Conservation (phyloP, 345 rosid genomes). For the Salix koriyanagi region DNA sequence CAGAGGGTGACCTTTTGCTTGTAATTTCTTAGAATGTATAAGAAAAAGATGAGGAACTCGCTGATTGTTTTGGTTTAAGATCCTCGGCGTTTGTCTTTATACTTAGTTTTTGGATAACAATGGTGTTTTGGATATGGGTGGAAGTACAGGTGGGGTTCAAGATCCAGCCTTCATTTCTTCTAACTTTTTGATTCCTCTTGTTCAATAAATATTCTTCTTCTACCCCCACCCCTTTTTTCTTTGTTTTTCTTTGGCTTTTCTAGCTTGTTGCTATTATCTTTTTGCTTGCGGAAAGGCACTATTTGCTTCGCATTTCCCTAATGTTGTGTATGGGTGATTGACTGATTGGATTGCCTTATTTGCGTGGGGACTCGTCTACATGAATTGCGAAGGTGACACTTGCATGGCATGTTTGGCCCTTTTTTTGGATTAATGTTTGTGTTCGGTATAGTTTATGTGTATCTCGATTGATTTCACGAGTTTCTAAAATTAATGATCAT, state of each 20-base stretch:
- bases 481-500: fast-evolving
- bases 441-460: too few species aligned
- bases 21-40: not conserved
- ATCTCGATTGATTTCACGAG: fast-evolving
- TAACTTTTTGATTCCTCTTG: not conserved
- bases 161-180: not conserved
- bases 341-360: not conserved
- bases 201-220: too few species aligned
- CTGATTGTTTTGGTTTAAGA: not conserved
- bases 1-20: not conserved
- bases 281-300: not conserved
- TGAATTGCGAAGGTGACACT: not conserved
- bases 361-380: not conserved
- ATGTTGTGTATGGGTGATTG: too few species aligned
- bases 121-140: not conserved
- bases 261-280: not conserved
- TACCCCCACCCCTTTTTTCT: too few species aligned
- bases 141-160: not conserved
- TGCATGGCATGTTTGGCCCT: too few species aligned
- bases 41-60: not conserved
- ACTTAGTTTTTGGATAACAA: not conserved
- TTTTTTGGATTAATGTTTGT: too few species aligned
- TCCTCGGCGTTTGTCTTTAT: not conserved
- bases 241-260: not conserved
- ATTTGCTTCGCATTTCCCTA: too few species aligned